phyloP scores from a whole-genome alignment of 768 basidiomycete genomes.

The Leucocoprinus leucothites region DNA sequence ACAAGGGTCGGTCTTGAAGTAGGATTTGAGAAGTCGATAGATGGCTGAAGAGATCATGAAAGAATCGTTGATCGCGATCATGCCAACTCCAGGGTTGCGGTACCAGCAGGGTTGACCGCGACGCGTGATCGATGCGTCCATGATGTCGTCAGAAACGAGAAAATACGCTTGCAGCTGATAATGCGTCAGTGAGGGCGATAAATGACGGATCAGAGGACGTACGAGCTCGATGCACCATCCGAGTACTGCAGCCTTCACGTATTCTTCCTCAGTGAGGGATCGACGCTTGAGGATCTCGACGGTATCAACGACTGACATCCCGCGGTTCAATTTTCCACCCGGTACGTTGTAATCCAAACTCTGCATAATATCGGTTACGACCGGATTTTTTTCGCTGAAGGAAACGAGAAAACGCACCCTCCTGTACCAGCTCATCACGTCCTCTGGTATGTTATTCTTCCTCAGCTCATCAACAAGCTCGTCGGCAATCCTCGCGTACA shows the following conservation, averaged over 20 bases:
- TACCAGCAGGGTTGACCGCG: constrained; percentile 98
- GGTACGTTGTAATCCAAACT: constrained; percentile 94
- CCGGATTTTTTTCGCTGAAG: background rate
- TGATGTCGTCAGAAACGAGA: constrained; percentile 96
- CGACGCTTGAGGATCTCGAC: constrained; percentile 83
- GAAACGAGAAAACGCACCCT: constrained; percentile 53
- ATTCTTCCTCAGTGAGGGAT: constrained; percentile 74
- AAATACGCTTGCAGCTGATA: constrained; percentile 93
- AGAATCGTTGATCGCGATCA: constrained; percentile 92
- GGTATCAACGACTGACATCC: constrained; percentile 94
- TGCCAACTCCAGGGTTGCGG: constrained; percentile 56
- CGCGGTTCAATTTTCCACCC: constrained; percentile 93
- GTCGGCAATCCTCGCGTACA: constrained; percentile 68
- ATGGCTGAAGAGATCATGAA: constrained; percentile 97
- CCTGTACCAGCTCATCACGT: constrained; percentile 83
- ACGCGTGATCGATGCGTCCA: constrained; percentile 93
- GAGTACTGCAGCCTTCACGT: constrained; percentile 81
- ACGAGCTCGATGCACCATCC: constrained; percentile 98
- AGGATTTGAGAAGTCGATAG: constrained; percentile 80
- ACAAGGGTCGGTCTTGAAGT: constrained; percentile 48
- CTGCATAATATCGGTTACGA: constrained; percentile 31
- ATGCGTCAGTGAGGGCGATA: background rate
- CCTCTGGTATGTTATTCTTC: constrained; percentile 74
- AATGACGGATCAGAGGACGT: constrained; percentile 25
- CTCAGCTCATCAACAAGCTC: constrained; percentile 73